phyloP scores from a whole-genome alignment of 2,329 filamentous ascomycete genomes.

The Paramyrothecium sp. region DNA sequence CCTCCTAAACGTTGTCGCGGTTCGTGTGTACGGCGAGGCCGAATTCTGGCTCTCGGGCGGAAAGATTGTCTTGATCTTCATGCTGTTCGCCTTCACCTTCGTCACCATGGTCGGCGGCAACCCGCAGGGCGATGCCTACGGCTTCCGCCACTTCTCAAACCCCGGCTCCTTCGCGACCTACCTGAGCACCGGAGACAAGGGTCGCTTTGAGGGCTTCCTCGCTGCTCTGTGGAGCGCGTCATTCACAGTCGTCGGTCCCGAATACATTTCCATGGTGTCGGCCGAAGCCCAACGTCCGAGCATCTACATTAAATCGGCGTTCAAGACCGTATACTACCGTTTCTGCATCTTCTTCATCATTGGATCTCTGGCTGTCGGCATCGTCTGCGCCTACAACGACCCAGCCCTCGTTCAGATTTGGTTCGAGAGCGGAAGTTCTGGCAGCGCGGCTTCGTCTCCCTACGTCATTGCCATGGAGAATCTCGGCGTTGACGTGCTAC shows the following conservation, averaged over 20 bases:
- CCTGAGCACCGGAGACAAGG: slow-evolving; percentile 57
- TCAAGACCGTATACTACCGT: slow-evolving; percentile 69
- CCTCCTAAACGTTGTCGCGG: slow-evolving; percentile 38
- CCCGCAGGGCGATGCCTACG: slow-evolving; percentile 53
- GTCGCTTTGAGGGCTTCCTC: slow-evolving; percentile 65
- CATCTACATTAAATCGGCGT: slow-evolving; percentile 61
- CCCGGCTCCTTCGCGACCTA: slow-evolving; percentile 50
- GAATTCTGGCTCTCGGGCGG: slow-evolving; percentile 46
- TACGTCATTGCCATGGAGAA: slow-evolving; percentile 61
- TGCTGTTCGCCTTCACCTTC: slow-evolving; percentile 58
- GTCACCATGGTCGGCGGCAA: slow-evolving; percentile 61
- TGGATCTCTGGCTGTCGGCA: slow-evolving; percentile 62
- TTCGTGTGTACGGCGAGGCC: slow-evolving; percentile 39
- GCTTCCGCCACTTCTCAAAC: slow-evolving; percentile 66
- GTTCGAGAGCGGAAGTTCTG: slow-evolving; percentile 25
- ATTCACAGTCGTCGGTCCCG: slow-evolving; percentile 63
- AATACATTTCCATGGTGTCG: slow-evolving; percentile 65
- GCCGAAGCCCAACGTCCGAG: slow-evolving; percentile 65
- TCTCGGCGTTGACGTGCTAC: slow-evolving; percentile 48
- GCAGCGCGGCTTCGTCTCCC: slow-evolving; percentile 53
- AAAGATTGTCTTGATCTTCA: slow-evolving; percentile 57
- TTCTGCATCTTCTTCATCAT: slow-evolving; percentile 68
- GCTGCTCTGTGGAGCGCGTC: slow-evolving; percentile 59
- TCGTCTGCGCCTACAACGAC: slow-evolving; percentile 64
- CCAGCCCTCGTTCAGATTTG: slow-evolving; percentile 50